phyloP scores from a whole-genome alignment of 495 filamentous ascomycete species.

The Xylaria scruposa region DNA sequence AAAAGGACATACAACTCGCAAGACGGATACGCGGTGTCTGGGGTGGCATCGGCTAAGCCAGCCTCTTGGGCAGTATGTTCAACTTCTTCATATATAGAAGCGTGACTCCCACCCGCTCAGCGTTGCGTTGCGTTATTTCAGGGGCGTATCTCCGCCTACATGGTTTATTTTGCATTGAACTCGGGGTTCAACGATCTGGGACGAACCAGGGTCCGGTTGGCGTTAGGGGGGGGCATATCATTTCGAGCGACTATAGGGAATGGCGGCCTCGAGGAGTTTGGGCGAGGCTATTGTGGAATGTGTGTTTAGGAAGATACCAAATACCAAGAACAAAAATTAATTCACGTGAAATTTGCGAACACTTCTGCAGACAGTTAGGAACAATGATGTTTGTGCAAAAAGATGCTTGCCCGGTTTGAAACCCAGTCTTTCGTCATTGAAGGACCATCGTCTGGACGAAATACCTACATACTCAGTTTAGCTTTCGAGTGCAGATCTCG shows the following conservation, averaged over 20 bases:
- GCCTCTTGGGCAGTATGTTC: background rate
- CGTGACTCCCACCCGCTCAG: background rate
- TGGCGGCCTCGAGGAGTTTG: background rate
- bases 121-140: background rate
- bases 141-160: background rate
- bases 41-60: constrained; percentile 53
- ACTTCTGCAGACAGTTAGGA: background rate
- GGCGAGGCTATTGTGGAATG: constrained; percentile 14
- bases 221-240: constrained; percentile 15
- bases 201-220: background rate
- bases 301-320: constrained; percentile 28
- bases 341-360: background rate
- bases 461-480: no score
- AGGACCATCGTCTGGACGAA: no score
- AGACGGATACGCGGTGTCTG: constrained; percentile 76
- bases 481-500: background rate
- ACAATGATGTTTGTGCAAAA: background rate
- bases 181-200: background rate
- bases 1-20: constrained; percentile 93
- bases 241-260: constrained; percentile 11
- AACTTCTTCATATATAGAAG: background rate
- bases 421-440: no score
- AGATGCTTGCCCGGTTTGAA: background rate
- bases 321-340: constrained; percentile 12
- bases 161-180: background rate